Percentiles rank a stretch among this genome's conserved stretches.
phyloP scores from a whole-genome alignment of 2,329 filamentous ascomycete genomes.

The Cyphellophora europaea region DNA sequence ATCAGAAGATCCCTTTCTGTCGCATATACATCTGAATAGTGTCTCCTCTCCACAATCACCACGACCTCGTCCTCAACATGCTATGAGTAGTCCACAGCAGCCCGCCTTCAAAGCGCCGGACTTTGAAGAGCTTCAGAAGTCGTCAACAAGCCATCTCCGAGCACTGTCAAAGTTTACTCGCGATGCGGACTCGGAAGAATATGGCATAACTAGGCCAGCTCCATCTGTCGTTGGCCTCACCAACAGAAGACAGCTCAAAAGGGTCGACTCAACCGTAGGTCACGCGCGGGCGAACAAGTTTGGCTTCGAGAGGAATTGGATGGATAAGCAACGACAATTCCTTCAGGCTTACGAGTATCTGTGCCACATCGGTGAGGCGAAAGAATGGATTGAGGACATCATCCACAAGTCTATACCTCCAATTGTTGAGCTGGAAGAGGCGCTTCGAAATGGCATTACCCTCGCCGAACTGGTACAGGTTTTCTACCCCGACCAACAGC shows the following conservation, averaged over 20 bases:
- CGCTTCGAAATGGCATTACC: constrained; percentile 83
- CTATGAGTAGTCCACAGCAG: constrained; percentile 20
- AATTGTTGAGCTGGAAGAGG: constrained; percentile 89
- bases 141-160: constrained; percentile 79
- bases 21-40: no score
- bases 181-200: constrained; percentile 65
- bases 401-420: constrained; percentile 78
- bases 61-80: constrained; percentile 25
- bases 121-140: constrained; percentile 72
- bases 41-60: constrained; percentile 36
- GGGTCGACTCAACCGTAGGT: constrained; percentile 45
- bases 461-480: constrained; percentile 89
- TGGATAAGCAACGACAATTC: constrained; percentile 97
- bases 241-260: constrained; percentile 73
- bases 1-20: constrained; percentile 34
- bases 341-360: constrained; percentile 96
- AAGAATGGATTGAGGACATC: constrained; percentile 96
- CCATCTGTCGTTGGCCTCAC: constrained; percentile 84
- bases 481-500: constrained; percentile 64
- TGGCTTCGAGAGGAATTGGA: constrained; percentile 68
- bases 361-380: constrained; percentile 96
- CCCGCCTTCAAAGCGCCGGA: constrained; percentile 57
- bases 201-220: constrained; percentile 65
- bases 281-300: constrained; percentile 23
- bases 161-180: constrained; percentile 77